phyloP scores from a whole-genome alignment of 495 filamentous ascomycete genomes.

The Gamarada debralockiae region DNA sequence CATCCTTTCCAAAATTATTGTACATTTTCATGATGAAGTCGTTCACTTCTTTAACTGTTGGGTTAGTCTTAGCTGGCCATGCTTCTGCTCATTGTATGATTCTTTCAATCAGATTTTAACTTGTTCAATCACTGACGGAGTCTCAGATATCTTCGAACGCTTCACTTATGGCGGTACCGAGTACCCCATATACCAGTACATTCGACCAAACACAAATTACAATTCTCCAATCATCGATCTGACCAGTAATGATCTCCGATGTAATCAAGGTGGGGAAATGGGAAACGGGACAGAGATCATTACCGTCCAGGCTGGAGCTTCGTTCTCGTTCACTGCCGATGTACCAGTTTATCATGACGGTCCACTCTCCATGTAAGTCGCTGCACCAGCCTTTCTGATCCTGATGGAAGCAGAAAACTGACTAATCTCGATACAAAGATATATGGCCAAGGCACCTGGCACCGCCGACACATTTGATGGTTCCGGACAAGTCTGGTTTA shows the following conservation, averaged over 20 bases:
- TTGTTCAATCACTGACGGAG: not conserved
- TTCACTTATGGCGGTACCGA: slow-evolving; percentile 39
- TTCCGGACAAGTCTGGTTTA: slow-evolving; percentile 47
- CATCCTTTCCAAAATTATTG: no score
- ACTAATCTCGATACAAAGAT: slow-evolving; percentile 12
- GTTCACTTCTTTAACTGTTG: not conserved
- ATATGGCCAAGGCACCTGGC: slow-evolving; percentile 48
- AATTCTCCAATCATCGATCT: slow-evolving; percentile 57
- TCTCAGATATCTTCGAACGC: slow-evolving; percentile 38
- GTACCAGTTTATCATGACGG: slow-evolving; percentile 57
- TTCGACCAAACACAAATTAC: slow-evolving; percentile 52
- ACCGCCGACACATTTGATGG: slow-evolving; percentile 40
- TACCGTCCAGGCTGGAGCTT: slow-evolving; percentile 45
- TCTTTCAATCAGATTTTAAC: not conserved
- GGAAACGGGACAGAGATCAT: slow-evolving; percentile 43
- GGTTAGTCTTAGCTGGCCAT: not conserved
- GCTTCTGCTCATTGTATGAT: slow-evolving; percentile 12
- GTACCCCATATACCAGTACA: slow-evolving; percentile 45
- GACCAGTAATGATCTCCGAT: slow-evolving; percentile 49
- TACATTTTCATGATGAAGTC: slow-evolving; percentile 7
- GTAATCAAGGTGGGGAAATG: slow-evolving; percentile 50
- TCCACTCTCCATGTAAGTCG: slow-evolving; percentile 43
- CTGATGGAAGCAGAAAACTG: no score
- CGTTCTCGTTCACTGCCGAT: slow-evolving; percentile 48
- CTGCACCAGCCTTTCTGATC: no score